Conservation (phyloP, 2,329 filamentous ascomycete genomes). For the Diaporthe longicolla region DNA sequence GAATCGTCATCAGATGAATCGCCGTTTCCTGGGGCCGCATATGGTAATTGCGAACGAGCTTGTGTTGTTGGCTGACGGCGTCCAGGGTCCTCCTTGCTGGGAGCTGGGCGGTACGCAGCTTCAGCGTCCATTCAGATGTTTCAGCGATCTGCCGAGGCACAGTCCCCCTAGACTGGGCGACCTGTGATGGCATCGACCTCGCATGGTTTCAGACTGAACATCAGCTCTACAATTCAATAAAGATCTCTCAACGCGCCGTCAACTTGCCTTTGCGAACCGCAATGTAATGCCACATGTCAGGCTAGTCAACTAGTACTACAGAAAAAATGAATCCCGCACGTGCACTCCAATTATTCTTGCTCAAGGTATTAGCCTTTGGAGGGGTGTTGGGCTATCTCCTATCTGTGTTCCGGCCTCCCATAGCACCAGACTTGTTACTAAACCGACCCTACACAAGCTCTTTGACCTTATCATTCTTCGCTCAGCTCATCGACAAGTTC, state of each 20-base stretch:
- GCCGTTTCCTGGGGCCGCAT: background rate
- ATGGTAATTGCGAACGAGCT: slow-evolving; percentile 29
- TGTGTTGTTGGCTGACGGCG: background rate
- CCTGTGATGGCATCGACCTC: slow-evolving; percentile 29
- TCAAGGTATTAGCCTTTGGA: slow-evolving; percentile 32
- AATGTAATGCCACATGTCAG: background rate
- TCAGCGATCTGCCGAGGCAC: slow-evolving; percentile 37
- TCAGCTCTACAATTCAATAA: slow-evolving; percentile 26
- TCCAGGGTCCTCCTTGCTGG: slow-evolving; percentile 32
- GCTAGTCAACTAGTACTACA: background rate
- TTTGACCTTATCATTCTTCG: slow-evolving; percentile 5
- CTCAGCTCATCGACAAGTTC: slow-evolving; percentile 4
- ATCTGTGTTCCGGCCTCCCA: slow-evolving; percentile 16
- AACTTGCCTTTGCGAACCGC: no score
- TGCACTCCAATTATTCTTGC: slow-evolving; percentile 21
- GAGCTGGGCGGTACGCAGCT: background rate
- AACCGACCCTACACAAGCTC: slow-evolving; percentile 23
- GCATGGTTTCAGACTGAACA: background rate
- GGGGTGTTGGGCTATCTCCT: slow-evolving; percentile 33
- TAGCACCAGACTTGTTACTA: slow-evolving; percentile 4
- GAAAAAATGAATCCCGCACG: slow-evolving; percentile 34
- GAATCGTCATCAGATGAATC: background rate
- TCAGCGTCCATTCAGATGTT: slow-evolving; percentile 31
- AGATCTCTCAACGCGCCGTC: slow-evolving; percentile 8
- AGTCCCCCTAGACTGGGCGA: background rate